Evolutionary conservation across 2,329 filamentous ascomycete genomes (phyloP), one percentile per base, ranked within the genome.

Genomic region (Phaeosphaeriaceae sp.): DNA sequence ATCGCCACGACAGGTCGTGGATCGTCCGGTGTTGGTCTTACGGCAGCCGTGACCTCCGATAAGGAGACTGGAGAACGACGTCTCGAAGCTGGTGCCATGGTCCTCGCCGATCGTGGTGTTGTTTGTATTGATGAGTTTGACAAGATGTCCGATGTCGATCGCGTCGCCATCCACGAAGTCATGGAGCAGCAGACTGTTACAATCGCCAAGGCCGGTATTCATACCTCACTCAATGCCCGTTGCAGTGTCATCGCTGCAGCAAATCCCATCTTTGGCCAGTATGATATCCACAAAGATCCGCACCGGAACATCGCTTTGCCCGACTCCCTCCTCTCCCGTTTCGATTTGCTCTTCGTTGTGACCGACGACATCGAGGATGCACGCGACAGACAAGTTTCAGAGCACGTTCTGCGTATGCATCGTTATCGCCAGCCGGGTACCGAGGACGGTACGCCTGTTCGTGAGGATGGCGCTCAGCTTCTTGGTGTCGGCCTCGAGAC

Each of bases 181-280:
- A 99, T 99, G 95, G 95, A 99, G 81, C 95, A 99, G 81, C 95
- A 99, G 80, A 99, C 95, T 0, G 95, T 99, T 60, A 99, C 95
- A 15, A 99, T 99, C 72, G 95, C 95, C 53, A 99, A 99, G 81
- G 95, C 95, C 1, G 95, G 95, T 65, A 99, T 99, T 59, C 95
- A 99, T 79, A 99, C 95, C 0, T 97, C 94, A 2, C 84, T 99
- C 60, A 99, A 99, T 74, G 95, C 95, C 54, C 90, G 95, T 57
- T 99, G 95, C 81, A 97, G 93, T 79, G 95, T 99, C 61, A 88
- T 99, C 70, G 95, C 95, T 44, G 95, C 95, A 17, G 95, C 95
- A 60, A 99, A 99, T 77, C 95, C 95, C 3, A 95, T 99, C 53
- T 99, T 97, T 71, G 95, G 95, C 61, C 95, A 99, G 79, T 99